Base-by-base conservation (phyloP, 345 rosid species). In the Carallia pectinifolia region DNA sequence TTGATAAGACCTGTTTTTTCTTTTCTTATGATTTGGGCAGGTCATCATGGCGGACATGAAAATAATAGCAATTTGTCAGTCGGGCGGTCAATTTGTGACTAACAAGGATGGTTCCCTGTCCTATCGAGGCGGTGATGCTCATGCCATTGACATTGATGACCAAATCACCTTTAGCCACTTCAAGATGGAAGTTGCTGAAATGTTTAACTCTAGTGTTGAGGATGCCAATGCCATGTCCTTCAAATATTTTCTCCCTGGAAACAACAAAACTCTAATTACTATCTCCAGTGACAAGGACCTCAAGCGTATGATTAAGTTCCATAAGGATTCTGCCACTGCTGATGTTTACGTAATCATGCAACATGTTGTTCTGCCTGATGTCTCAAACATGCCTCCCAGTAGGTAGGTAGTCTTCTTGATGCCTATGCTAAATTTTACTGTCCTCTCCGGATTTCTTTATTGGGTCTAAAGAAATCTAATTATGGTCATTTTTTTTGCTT, bases 201-300 rank as follows among this genome's bases (percentile, higher is more conserved):
- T 87, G 89, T 89, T 87, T 70, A 87, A 66, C 66, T 84, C 77
- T 59, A 76, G 72, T 56, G 19, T 69, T 23, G 23, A 23, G 23
- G 23, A 23, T 23, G 23, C 23, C 70, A 66, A 63, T 31, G 62
- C 79, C 5, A 85, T 93, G 75, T 84, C 81, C 62, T 78, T 93
- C 47, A 91, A 89, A 63, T 93, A 93, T 83, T 91, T 91, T 59
- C 96, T 93, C 58, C 98, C 98, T 0, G 89, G 91, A 60, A 89
- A 93, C 82, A 88, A 70, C 73, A 91, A 85, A 77, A 91, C 95
- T 0, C 89, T 94, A 48, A 94, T 91, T 77, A 85, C 93, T 48
- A 65, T 89, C 78, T 87, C 94, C 60, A 87, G 77, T 44, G 94
- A 89, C 69, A 86, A 86, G 80, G 91, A 89, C 76, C 74, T 89